Evolutionary conservation across 805 yeast species (phyloP), one percentile per base, ranked within the genome.

Genomic region (Cyberlindnera misumaiensis): DNA sequence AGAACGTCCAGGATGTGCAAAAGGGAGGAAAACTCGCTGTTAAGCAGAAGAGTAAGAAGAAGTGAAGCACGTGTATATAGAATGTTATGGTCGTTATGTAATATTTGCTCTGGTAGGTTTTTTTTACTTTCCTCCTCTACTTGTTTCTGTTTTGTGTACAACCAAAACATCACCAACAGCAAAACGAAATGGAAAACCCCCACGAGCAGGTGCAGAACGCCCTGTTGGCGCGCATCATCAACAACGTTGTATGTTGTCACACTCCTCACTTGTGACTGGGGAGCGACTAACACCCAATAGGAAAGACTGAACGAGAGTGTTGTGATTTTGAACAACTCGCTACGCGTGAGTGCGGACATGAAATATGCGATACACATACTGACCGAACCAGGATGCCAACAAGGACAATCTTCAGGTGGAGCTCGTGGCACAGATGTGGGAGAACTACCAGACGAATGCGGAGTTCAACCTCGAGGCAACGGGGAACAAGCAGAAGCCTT

Each of bases 151-250:
- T 20, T 5, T 8, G 8, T 8, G 24, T 5, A 27, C 6, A 11
- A 26, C 30, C 25, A n/a, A 24, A 15, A 26, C 36, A 26, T 13
- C 22, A 22, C 35, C 18, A 17, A 9, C 26, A 28, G 17, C 14
- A 12, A 20, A 15, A 13, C 18, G 9, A 11, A 26, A 83, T 84
- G 94, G 87, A 84, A 60, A 85, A 84, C 51, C 96, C 95, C 4
- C 89, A 85, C 53, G 89, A 83, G 51, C 83, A 81, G 53, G 83
- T 75, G 6, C 95, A 86, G 54, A 79, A 74, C 46, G 86, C 86
- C 12, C 64, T 87, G 16, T 65, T 83, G 30, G 75, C 84, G 10
- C 74, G 95, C 45, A 83, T 85, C n/a, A 76, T 83, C 35, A 75
- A 73, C 56, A 83, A 82, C 48, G 75, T 84, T 58, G 87, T 80